Percentiles rank a stretch among this genome's conserved stretches.
Conservation (phyloP, 345 rosid species). For the Trapa incisa region DNA sequence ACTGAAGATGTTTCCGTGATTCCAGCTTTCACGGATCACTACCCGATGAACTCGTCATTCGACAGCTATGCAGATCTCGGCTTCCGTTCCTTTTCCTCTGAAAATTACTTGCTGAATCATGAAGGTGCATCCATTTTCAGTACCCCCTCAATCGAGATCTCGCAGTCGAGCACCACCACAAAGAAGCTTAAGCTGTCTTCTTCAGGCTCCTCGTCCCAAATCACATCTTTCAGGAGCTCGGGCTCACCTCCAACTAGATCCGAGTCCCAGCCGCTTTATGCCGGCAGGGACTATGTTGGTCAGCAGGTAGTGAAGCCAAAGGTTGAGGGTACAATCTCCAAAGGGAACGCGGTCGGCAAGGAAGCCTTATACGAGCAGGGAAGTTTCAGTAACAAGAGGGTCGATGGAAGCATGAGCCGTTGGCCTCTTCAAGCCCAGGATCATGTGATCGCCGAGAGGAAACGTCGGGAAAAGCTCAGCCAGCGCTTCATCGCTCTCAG, state of each 20-base stretch:
- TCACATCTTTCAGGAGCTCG: conserved; percentile 33
- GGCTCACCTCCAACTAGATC: conserved; percentile 9
- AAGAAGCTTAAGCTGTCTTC: conserved; percentile 8
- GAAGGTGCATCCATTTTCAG: not conserved
- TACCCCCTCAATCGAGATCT: not conserved
- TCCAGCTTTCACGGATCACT: not conserved
- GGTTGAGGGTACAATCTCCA: not conserved
- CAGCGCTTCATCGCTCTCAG: conserved; percentile 59
- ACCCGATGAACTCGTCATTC: not conserved
- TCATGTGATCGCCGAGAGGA: conserved; percentile 70
- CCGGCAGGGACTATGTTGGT: not conserved
- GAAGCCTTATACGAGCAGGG: conserved; percentile 4
- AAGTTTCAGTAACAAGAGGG: conserved; percentile 8
- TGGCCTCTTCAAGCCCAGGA: conserved; percentile 42
- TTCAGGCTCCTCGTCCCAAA: conserved; percentile 23
- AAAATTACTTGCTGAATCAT: not conserved
- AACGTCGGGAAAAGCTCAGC: conserved; percentile 64
- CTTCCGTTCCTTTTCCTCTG: not conserved
- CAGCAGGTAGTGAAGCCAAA: not conserved
- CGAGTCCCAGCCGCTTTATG: not conserved
- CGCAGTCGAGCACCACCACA: not conserved
- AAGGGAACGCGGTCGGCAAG: not conserved
- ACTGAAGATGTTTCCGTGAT: not conserved
- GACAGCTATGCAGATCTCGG: not conserved
- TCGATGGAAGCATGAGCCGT: conserved; percentile 13